Conservation (phyloP, 345 rosid species). For the Combretum micranthum region DNA sequence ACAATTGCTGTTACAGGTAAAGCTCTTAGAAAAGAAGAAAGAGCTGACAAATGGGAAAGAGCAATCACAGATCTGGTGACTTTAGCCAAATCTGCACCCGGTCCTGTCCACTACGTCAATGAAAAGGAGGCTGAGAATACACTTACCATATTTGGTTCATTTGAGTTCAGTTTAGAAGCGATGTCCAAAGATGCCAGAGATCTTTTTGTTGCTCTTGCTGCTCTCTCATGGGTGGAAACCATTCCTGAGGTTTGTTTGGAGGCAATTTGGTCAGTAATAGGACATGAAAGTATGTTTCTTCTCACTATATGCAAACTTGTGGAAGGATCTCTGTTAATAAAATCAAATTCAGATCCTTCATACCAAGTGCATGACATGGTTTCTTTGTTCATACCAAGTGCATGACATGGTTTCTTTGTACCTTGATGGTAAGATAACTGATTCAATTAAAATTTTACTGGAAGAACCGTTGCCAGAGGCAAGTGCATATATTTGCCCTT, state of each 20-base stretch:
- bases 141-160: conserved; percentile 23
- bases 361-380: conserved; percentile 29
- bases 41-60: conserved; percentile 29
- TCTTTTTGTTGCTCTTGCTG: conserved; percentile 22
- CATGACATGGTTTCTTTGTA: too few species aligned
- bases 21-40: conserved; percentile 28
- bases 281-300: conserved; percentile 22
- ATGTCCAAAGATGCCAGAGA: conserved; percentile 23
- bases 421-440: conserved; percentile 24
- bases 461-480: conserved; percentile 9
- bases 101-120: conserved; percentile 24
- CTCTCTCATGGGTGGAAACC: conserved; percentile 25
- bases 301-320: conserved; percentile 27
- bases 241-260: conserved; percentile 30
- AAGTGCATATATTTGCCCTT: conserved; percentile 20
- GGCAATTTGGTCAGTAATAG: conserved; percentile 24
- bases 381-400: too few species aligned
- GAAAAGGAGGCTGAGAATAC: conserved; percentile 30
- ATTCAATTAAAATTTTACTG: conserved; percentile 18
- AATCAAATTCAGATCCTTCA: conserved; percentile 20
- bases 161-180: conserved; percentile 33
- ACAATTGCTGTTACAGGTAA: conserved; percentile 31
- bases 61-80: conserved; percentile 20
- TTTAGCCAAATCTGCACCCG: conserved; percentile 23
- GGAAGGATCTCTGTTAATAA: conserved; percentile 28